These are phyloP conservation scores for Guillardia theta DNA, from an alignment of 78 protist species.

Conservation along the genomic window DNA sequence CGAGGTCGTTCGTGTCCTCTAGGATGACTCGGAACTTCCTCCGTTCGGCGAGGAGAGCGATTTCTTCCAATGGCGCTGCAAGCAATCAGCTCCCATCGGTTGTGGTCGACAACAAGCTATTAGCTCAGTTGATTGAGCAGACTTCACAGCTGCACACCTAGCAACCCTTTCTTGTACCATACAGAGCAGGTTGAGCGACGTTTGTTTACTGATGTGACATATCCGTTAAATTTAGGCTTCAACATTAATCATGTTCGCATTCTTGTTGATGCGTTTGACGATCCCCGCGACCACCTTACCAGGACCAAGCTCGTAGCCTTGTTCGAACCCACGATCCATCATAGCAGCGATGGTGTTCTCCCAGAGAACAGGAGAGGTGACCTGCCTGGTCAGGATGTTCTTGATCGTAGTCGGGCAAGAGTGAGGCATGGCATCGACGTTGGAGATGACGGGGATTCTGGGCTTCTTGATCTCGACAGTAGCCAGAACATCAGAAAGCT, in stretches of 20 bases:
- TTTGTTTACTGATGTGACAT: no score
- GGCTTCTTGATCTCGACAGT: conserved; percentile 5
- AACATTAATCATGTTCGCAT: background rate
- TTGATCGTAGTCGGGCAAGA: conserved; percentile 42
- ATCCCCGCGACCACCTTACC: conserved; percentile 62
- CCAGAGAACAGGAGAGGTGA: conserved; percentile 58
- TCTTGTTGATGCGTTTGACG: conserved; percentile 51
- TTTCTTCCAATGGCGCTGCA: no score
- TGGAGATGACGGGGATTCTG: conserved; percentile 55
- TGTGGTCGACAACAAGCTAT: no score
- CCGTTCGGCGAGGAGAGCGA: no score
- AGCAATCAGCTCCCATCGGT: no score
- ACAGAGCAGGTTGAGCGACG: no score
- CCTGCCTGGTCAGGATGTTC: conserved; percentile 43
- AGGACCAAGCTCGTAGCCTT: conserved; percentile 52
- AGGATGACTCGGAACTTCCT: no score
- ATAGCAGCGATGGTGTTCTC: conserved; percentile 39
- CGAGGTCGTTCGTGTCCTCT: no score
- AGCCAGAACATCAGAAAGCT: background rate
- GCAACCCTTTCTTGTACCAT: no score
- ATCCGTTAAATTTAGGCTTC: no score
- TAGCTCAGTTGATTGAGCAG: no score
- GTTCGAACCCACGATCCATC: conserved; percentile 22
- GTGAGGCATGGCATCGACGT: conserved; percentile 56
- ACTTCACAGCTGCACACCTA: no score